Conservation (phyloP, 768 basidiomycete species). For the Leccinum boreale region DNA sequence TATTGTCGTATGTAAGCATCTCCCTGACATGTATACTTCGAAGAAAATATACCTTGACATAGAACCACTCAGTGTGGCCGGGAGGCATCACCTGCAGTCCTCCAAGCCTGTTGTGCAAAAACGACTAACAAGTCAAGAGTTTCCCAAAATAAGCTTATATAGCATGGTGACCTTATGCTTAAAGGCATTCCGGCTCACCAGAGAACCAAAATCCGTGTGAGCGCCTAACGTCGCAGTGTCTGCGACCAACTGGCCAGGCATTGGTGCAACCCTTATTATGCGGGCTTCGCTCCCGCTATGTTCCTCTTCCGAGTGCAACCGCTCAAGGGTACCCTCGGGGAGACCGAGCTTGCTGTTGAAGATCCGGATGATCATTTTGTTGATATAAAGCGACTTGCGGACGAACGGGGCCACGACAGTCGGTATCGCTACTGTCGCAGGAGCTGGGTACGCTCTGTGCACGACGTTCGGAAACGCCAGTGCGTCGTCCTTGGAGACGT, state of each 20-base stretch:
- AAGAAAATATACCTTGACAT: slow-evolving; percentile 47
- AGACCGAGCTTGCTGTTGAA: slow-evolving; percentile 58
- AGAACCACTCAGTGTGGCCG: slow-evolving; percentile 61
- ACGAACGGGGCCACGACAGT: slow-evolving; percentile 53
- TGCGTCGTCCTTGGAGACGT: slow-evolving; percentile 67
- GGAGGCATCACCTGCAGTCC: slow-evolving; percentile 68
- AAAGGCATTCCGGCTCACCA: slow-evolving; percentile 37
- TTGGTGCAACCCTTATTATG: slow-evolving; percentile 48
- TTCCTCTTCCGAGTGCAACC: slow-evolving; percentile 43
- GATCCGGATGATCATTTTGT: slow-evolving; percentile 48
- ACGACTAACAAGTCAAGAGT: slow-evolving; percentile 39
- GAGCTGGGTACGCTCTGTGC: slow-evolving; percentile 55
- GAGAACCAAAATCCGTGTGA: slow-evolving; percentile 74
- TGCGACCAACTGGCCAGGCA: slow-evolving; percentile 21
- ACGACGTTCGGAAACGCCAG: slow-evolving; percentile 53
- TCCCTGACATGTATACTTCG: neutral
- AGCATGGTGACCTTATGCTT: neutral
- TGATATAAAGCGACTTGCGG: slow-evolving; percentile 54
- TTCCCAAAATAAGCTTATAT: neutral
- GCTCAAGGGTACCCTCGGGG: slow-evolving; percentile 43
- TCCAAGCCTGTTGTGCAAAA: slow-evolving; percentile 67
- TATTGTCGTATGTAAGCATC: neutral
- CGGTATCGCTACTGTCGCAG: slow-evolving; percentile 49
- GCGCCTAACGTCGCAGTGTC: slow-evolving; percentile 51
- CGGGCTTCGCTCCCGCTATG: slow-evolving; percentile 58